Conservation (phyloP, 1,284 basidiomycete species). For the Tremellales sp. region DNA sequence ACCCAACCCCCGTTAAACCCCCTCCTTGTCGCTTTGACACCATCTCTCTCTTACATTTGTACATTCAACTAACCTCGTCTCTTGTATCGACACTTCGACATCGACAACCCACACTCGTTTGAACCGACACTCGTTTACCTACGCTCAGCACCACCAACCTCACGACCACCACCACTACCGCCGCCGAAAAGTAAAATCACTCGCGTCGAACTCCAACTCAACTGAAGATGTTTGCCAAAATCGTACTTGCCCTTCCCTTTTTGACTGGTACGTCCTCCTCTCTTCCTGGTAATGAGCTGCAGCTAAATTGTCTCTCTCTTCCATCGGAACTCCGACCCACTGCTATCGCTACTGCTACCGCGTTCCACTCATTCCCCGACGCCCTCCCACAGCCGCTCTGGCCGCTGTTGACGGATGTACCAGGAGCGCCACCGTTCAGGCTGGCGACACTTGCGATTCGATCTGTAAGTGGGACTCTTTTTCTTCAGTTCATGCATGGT, state of each 20-base stretch:
- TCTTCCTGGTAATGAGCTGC: background rate
- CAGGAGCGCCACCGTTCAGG: constrained; percentile 40
- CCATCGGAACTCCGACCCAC: background rate
- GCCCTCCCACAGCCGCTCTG: constrained; percentile 16
- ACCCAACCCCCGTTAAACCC: too few species aligned
- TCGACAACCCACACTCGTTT: constrained; percentile 1
- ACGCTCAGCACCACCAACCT: background rate
- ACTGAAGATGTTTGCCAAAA: constrained; percentile 22
- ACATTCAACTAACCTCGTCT: background rate
- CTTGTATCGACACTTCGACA: background rate
- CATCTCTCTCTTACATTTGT: too few species aligned
- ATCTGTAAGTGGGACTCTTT: constrained; percentile 41
- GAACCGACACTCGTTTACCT: background rate
- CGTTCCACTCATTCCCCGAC: background rate
- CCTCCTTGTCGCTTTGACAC: too few species aligned
- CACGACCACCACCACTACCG: background rate
- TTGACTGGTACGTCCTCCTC: constrained; percentile 29
- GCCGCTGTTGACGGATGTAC: constrained; percentile 42
- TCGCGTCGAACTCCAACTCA: background rate
- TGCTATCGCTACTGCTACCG: background rate
- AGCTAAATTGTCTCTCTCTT: background rate
- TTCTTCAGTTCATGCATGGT: too few species aligned
- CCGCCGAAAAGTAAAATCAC: constrained; percentile 1
- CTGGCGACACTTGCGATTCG: constrained; percentile 47
- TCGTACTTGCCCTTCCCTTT: constrained; percentile 34